These are phyloP conservation scores for Helianthus annuus DNA, from an alignment of 129 eudicot species.

Conservation along the genomic window DNA sequence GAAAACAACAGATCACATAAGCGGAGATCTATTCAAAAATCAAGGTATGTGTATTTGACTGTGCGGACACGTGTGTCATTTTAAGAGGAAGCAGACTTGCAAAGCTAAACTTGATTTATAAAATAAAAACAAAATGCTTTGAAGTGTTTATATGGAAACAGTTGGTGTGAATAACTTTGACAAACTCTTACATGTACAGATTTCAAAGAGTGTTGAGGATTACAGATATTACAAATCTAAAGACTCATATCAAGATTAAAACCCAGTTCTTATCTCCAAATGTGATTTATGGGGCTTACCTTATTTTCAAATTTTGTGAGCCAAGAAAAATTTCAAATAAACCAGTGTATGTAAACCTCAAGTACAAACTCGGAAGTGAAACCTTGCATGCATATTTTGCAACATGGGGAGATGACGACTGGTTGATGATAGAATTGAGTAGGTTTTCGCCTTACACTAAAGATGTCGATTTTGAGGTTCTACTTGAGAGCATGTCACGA, in stretches of 20 bases:
- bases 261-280: neutral
- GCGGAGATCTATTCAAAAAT: neutral
- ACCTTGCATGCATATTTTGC: slow-evolving; percentile 19
- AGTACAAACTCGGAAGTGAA: neutral
- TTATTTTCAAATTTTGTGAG: slow-evolving; percentile 20
- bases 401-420: neutral
- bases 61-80: no score
- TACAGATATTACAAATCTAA: slow-evolving; percentile 9
- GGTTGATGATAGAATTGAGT: slow-evolving; percentile 5
- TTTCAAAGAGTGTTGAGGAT: neutral
- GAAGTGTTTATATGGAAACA: no score
- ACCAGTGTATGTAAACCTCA: neutral
- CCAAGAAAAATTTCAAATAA: neutral
- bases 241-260: neutral
- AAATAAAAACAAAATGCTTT: no score
- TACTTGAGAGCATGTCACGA: neutral
- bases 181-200: neutral
- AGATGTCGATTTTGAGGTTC: neutral
- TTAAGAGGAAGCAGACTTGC: no score
- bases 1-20: neutral
- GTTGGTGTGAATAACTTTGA: neutral
- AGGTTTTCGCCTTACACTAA: neutral
- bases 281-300: slow-evolving; percentile 18
- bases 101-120: no score
- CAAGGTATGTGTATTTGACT: neutral